Base-by-base conservation (phyloP, 208 protist species). In the Trypanosoma boissoni region DNA sequence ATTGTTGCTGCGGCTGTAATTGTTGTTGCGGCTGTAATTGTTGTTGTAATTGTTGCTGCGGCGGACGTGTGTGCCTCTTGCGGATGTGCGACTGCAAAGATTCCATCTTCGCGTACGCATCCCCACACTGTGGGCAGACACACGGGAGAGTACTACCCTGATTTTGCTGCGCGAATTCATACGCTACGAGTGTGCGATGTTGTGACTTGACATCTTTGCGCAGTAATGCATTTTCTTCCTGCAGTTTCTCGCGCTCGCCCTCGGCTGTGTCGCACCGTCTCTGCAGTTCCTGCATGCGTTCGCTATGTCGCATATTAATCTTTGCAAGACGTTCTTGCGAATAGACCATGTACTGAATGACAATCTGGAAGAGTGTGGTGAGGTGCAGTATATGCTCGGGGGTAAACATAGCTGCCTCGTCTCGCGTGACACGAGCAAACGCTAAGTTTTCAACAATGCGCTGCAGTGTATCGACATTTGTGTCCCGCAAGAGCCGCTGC, bases 311-410 rank as follows among this genome's bases (percentile, higher is more conserved):
- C 10, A 80, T 58, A 59, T 96, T 96, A 54, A 93, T 82, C 58
- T 86, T 87, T 2, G 83, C 85, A 9, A 94, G 65, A 34, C 79
- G 80, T 55, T 92, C 83, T 64, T 96, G 90, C 18, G 86, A 91
- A 68, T 86, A 89, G 27, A 96, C 85, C 5, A 96, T 46, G 66
- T 96, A 96, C 63, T 96, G 90, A 32, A 93, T 76, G 7, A 96
- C 74, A 2, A 96, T 41, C 71, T 96, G 90, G 23, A 61, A 80
- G 10, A 96, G 71, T 16, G 80, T 79, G 45, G 93, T 88, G 24
- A 96, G 77, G 57, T 96, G 90, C 0, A 91, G 44, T 21, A 88
- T 78, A 73, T 96, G 90, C 21, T 91, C 83, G 0, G 90, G 75
- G 0, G 83, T 82, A 64, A 96, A 92, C 61, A 90, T 76, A 29